Evolutionary conservation across 2,329 filamentous ascomycete species (phyloP), one percentile per base, ranked within the genome.

Genomic region (Macrophomina phaseolina): DNA sequence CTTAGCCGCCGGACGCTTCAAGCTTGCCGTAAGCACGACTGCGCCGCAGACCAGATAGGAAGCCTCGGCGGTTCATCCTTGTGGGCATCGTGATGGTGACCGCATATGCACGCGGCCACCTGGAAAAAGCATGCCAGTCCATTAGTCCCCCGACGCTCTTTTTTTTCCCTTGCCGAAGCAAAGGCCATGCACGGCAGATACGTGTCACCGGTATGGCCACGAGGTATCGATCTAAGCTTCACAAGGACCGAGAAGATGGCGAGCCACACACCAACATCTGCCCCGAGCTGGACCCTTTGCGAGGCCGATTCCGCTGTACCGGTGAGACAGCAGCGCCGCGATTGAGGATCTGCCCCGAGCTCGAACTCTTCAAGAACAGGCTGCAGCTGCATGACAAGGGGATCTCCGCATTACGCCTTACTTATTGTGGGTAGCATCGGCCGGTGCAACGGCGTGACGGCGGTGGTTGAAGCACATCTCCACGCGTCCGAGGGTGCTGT

Each of bases 341-440:
- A 53, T 53, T 53, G 49, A 34, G 16, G 49, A 53, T 53, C 49
- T 34, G 28, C 23, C 12, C 28, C 4, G 28, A 53, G 28, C 14
- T 16, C 11, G 28, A 34, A 32, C 14, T 6, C 11, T 18, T 30
- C 14, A 53, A 12, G 14, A 49, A 49, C 46, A 9, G 23, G n/a
- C 7, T 49, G n/a, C 46, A 23, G 28, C 11, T 5, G n/a, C 48
- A 30, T 34, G 49, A 28, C 49, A n/a, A 32, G 18, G 11, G 14
- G 28, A 53, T 53, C 49, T 53, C 49, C 49, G 49, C 49, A 53
- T 36, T 53, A 34, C 49, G 49, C 49, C 30, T 53, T 53, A 36
- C 49, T 53, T 36, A 5, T 14, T 34, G 7, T 36, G 49, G 49
- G 16, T 53, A 53, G 28, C 28, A 34, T 53, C 49, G 49, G 49